A percentile compares a stretch with the other conserved stretches of the same genome.
phyloP scores from a whole-genome alignment of 2,329 filamentous ascomycete genomes.

The Monascus ruber region DNA sequence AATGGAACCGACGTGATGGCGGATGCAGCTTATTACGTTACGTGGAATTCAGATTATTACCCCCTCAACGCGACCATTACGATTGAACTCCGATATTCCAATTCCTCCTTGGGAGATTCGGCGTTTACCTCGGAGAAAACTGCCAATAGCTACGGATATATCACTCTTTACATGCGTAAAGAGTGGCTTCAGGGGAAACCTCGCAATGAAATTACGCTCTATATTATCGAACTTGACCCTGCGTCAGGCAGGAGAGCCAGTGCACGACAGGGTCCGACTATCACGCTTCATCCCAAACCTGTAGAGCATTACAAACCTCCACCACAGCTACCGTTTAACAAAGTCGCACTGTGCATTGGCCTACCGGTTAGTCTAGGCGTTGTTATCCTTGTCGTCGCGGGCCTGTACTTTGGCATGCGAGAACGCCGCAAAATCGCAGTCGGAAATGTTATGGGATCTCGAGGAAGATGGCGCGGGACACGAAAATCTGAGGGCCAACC shows the following conservation, averaged over 20 bases:
- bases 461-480: conserved; percentile 25
- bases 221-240: conserved; percentile 21
- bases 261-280: conserved; percentile 23
- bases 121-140: conserved; percentile 26
- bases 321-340: conserved; percentile 16
- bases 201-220: conserved; percentile 27
- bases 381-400: conserved; percentile 24
- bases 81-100: conserved; percentile 22
- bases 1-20: conserved; percentile 22
- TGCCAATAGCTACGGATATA: conserved; percentile 28
- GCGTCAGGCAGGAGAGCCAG: conserved; percentile 14
- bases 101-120: conserved; percentile 20
- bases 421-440: conserved; percentile 27
- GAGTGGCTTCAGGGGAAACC: conserved; percentile 29
- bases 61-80: conserved; percentile 19
- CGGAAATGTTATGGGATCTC: conserved; percentile 23
- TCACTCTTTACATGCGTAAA: conserved; percentile 26
- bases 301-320: conserved; percentile 23
- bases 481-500: conserved; percentile 26
- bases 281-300: conserved; percentile 24
- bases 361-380: conserved; percentile 29
- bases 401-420: conserved; percentile 31
- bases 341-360: conserved; percentile 29
- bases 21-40: conserved; percentile 29
- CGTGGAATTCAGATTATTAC: conserved; percentile 26